phyloP scores from a whole-genome alignment of 257 asterid species.

The Striga asiatica region DNA sequence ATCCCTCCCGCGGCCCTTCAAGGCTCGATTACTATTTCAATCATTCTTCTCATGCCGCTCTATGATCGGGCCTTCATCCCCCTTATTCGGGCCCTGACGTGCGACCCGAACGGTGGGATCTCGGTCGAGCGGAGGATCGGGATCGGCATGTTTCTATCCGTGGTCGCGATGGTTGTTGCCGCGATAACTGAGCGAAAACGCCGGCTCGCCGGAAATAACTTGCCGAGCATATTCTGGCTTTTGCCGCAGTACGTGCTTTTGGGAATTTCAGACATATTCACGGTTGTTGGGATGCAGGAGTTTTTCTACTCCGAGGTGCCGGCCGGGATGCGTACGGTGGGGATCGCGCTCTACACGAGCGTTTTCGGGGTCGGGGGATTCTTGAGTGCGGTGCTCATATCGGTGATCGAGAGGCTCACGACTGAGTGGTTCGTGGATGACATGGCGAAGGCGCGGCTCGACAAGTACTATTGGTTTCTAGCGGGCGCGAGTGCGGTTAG shows the following conservation, averaged over 20 bases:
- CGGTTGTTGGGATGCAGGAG: constrained; percentile 97
- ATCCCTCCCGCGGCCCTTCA: constrained; percentile 97
- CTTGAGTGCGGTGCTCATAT: constrained; percentile 54
- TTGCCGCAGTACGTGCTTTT: constrained; percentile 75
- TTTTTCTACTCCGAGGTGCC: constrained; percentile 89
- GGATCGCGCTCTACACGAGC: constrained; percentile 79
- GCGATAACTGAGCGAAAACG: constrained; percentile 48
- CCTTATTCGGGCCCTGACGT: constrained; percentile 37
- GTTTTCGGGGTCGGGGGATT: constrained; percentile 90
- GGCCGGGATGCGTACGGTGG: constrained; percentile 63
- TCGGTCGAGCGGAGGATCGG: constrained; percentile 80
- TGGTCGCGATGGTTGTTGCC: constrained; percentile 73
- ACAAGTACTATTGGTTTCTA: constrained; percentile 72
- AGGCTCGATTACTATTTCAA: constrained; percentile 76
- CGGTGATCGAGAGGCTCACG: constrained; percentile 49
- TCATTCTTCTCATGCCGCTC: constrained; percentile 68
- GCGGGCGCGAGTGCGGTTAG: constrained; percentile 40
- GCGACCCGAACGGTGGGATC: constrained; percentile 58
- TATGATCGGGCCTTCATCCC: constrained; percentile 69
- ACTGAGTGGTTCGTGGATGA: constrained; percentile 72
- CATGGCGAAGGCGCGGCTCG: constrained; percentile 55
- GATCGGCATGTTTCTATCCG: constrained; percentile 73
- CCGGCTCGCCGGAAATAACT: constrained; percentile 39
- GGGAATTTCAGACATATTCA: constrained; percentile 86
- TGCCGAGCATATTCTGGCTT: constrained; percentile 73